Conservation (phyloP, 148 eudicot genomes). For the Chenopodium berlandieri region DNA sequence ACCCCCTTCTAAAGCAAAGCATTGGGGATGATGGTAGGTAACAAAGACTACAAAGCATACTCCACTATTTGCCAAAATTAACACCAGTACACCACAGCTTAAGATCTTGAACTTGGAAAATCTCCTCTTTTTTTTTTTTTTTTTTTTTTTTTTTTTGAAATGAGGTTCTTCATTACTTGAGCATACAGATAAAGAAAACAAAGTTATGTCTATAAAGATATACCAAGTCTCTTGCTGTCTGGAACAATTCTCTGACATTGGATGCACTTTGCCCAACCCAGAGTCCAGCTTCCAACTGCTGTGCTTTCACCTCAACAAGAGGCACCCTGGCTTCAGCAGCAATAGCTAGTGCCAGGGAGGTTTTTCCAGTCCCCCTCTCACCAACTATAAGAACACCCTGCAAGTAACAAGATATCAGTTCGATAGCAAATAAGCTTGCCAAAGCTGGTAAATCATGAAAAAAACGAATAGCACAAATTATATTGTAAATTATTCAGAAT, state of each 20-base stretch:
- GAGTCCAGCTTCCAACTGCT: conserved; percentile 83
- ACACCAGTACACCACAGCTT: not conserved
- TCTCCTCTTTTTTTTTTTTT: not conserved
- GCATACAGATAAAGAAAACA: conserved; percentile 8
- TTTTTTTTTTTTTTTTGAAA: too few species aligned
- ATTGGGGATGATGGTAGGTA: not conserved
- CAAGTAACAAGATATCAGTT: conserved; percentile 25
- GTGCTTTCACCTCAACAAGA: conserved; percentile 81
- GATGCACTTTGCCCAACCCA: conserved; percentile 99
- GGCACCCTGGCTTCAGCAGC: conserved; percentile 97
- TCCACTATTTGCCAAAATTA: not conserved
- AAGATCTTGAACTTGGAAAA: not conserved
- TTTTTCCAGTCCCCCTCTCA: conserved; percentile 93
- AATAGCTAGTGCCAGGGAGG: conserved; percentile 83
- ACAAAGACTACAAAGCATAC: not conserved
- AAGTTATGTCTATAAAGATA: conserved; percentile 17
- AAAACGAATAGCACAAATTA: not conserved
- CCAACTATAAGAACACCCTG: conserved; percentile 97
- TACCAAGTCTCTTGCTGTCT: conserved; percentile 95
- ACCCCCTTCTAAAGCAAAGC: not conserved
- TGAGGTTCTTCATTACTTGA: not conserved
- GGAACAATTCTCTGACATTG: conserved; percentile 88
- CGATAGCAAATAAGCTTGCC: conserved; percentile 5
- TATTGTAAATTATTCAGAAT: not conserved
- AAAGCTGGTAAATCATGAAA: not conserved